Base-by-base conservation (phyloP, 2,329 filamentous ascomycete species). In the Tolypocladium paradoxum region DNA sequence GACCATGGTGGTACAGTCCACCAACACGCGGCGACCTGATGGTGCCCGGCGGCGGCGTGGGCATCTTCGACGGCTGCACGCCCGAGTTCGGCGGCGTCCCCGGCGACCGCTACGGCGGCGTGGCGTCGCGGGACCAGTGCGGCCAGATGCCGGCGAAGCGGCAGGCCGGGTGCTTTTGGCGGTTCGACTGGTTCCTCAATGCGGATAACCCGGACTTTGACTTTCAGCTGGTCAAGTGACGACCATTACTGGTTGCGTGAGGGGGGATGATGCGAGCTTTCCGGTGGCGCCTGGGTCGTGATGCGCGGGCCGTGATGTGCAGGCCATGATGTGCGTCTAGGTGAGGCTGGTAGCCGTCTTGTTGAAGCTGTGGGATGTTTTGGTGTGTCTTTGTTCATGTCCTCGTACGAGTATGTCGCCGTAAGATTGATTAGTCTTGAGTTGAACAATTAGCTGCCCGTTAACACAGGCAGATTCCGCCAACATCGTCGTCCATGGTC, bases 401-500 rank as follows among this genome's bases (percentile, higher is more conserved):
- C 4, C 43, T 33, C 43, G 5, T 33, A 7, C 18, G n/a, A n/a
- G n/a, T n/a, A n/a, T n/a, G 31, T 6, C 31, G 29, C 20, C 27
- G 14, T 47, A 29, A 29, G 7, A 14, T 46, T 47, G 7, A 14
- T 46, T 47, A 47, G 27, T 47, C 43, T 18, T 33, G n/a, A 33
- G 27, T 47, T 47, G 27, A 47, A 46, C n/a, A n/a, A n/a, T n/a
- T 6, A 33, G 24, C 31, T 16, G 43, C 27, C 43, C 6, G 45
- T 54, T 57, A 82, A 56, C 79, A 79, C 53, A 73, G 72, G 61
- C 80, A 83, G 34, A 83, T 78, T 0, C 81, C 82, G 6, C 82
- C 90, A 50, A 84, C 84, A 56, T 82, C 79, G 54, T 95, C 89
- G 62, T 95, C 89, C 64, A 93, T 85, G n/a, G 83, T 87, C 91